These are phyloP conservation scores for Phenoliferia sp. DNA, from an alignment of 1,284 basidiomycete species.

Conservation along the genomic window DNA sequence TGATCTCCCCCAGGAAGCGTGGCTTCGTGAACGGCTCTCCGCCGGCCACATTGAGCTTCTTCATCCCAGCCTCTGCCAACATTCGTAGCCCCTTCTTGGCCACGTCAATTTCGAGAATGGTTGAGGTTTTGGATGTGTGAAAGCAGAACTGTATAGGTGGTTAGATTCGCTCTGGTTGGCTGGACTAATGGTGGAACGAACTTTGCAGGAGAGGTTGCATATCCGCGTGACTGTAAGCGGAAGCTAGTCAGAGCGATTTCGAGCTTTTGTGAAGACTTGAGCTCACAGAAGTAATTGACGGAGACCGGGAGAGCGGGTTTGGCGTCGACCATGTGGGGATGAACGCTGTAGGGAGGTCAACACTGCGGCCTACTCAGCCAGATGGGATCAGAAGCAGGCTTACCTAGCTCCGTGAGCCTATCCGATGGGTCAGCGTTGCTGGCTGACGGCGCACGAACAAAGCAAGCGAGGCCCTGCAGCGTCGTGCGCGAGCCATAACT, in stretches of 20 bases:
- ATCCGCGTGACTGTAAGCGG: not conserved
- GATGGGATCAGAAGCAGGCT: too few relatives aligned
- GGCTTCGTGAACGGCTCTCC: not conserved
- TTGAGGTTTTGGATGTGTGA: not conserved
- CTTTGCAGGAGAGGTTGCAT: not conserved
- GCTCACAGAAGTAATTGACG: not conserved
- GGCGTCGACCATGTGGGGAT: not conserved
- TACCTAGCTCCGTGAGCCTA: too few relatives aligned
- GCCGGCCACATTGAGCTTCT: not conserved
- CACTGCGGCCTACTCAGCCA: too few relatives aligned
- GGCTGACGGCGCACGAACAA: too few relatives aligned
- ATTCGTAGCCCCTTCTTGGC: not conserved
- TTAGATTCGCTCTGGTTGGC: not conserved
- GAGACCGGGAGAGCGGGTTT: not conserved
- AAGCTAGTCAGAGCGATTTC: too few relatives aligned
- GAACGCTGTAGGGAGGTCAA: too few relatives aligned
- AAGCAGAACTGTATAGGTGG: not conserved
- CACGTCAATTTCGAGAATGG: not conserved
- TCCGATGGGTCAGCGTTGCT: too few relatives aligned
- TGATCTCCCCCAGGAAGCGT: not conserved
- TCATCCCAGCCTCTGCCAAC: not conserved
- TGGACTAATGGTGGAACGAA: not conserved
- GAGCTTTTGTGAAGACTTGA: too few relatives aligned
- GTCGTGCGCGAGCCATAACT: too few relatives aligned
- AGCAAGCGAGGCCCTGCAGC: too few relatives aligned